Evolutionary conservation across 106 monocot species (phyloP).

Genomic region (Allium cepa): DNA sequence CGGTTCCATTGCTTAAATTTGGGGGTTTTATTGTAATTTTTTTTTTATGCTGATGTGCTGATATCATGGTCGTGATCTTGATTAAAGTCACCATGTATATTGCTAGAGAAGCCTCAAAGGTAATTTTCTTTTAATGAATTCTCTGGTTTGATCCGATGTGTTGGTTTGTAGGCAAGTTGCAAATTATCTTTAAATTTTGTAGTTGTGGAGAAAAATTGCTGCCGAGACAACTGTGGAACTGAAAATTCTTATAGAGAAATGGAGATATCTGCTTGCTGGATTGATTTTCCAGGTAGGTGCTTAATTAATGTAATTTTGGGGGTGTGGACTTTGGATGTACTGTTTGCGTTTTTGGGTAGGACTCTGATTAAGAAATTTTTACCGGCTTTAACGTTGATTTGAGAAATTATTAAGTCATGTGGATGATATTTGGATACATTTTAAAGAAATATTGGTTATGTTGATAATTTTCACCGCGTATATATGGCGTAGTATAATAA

Average conservation of each 20-base stretch:
- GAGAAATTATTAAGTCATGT: too few species aligned
- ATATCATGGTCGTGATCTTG: neutral
- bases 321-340: too few species aligned
- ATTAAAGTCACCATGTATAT: conserved; percentile 4
- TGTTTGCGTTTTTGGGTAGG: too few species aligned
- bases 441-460: too few species aligned
- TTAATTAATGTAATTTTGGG: too few species aligned
- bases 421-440: too few species aligned
- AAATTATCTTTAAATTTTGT: neutral
- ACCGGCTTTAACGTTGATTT: too few species aligned
- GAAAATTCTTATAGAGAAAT: conserved; percentile 41
- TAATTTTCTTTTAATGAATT: neutral
- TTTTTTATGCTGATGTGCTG: neutral
- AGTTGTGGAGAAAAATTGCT: conserved; percentile 39
- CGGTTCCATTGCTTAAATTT: neutral
- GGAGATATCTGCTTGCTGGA: conserved; percentile 40
- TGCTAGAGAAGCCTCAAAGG: conserved; percentile 4
- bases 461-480: too few species aligned
- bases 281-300: conserved; percentile 40
- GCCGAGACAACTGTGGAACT: conserved; percentile 35
- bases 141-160: neutral
- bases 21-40: too few species aligned
- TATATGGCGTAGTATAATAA: too few species aligned
- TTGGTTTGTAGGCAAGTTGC: neutral
- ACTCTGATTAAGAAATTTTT: too few species aligned